A percentile compares a stretch with the other conserved stretches of the same genome.
Conservation (phyloP, 805 yeast species). For the Starmerella riodocensis region DNA sequence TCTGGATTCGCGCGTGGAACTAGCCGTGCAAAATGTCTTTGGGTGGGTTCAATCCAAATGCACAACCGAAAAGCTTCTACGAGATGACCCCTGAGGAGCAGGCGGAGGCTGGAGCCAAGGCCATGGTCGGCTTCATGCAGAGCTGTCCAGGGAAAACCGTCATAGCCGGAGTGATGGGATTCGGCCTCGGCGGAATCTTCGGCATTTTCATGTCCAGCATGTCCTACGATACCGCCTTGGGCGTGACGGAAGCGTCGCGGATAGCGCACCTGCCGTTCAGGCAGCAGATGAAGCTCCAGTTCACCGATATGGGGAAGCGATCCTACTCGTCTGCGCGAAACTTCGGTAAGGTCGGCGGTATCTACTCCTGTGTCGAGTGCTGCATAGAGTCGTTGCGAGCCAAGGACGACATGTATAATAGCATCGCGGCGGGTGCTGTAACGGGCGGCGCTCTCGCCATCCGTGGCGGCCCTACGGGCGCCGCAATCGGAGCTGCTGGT, state of each 20-base stretch:
- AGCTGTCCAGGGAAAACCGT: slow-evolving; percentile 92
- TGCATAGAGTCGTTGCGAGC: slow-evolving; percentile 74
- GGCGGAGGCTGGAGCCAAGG: slow-evolving; percentile 77
- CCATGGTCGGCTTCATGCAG: slow-evolving; percentile 69
- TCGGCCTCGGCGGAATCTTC: slow-evolving; percentile 86
- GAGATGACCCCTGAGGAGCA: slow-evolving; percentile 87
- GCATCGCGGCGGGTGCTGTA: slow-evolving; percentile 83
- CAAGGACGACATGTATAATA: slow-evolving; percentile 83
- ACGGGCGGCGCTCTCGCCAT: slow-evolving; percentile 94
- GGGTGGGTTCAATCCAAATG: slow-evolving; percentile 11
- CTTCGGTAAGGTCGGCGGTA: slow-evolving; percentile 85
- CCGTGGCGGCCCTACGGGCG: slow-evolving; percentile 88
- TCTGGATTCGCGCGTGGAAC: too few species aligned
- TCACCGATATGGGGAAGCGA: slow-evolving; percentile 81
- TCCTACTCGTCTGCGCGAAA: slow-evolving; percentile 83
- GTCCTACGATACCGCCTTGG: slow-evolving; percentile 75
- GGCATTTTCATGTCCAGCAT: slow-evolving; percentile 75
- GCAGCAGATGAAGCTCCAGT: slow-evolving; percentile 85
- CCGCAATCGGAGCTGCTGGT: slow-evolving; percentile 87
- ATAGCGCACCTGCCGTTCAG: slow-evolving; percentile 76
- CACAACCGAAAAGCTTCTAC: slow-evolving; percentile 33
- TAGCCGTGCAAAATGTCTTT: slow-evolving; percentile 13
- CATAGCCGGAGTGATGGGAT: slow-evolving; percentile 88
- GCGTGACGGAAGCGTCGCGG: slow-evolving; percentile 36
- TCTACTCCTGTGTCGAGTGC: slow-evolving; percentile 88